Evolutionary conservation across 108 stramenopile species (phyloP).

Genomic region (Mediolabrus comicus): DNA sequence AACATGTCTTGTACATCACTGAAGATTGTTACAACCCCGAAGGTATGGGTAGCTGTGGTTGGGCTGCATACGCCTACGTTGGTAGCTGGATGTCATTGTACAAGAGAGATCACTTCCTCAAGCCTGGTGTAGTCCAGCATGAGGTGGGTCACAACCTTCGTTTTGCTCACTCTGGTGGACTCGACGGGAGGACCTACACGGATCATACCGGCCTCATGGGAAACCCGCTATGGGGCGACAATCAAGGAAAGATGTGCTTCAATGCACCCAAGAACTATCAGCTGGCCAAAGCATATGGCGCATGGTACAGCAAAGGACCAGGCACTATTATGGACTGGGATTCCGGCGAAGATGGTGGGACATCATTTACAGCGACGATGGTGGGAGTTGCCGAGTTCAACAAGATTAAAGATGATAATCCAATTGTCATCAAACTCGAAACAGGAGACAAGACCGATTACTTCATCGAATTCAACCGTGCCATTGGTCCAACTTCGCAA

Average conservation of each 20-base stretch:
- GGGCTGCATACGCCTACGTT: constrained; percentile 26
- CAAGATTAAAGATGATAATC: background rate
- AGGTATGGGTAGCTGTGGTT: background rate
- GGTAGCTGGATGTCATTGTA: constrained; percentile 33
- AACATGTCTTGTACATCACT: constrained; percentile 34
- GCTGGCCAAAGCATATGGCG: background rate
- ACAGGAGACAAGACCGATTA: constrained; percentile 10
- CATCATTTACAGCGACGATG: background rate
- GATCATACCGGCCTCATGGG: constrained; percentile 10
- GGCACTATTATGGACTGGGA: background rate
- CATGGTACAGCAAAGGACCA: constrained; percentile 1
- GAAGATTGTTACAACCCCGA: constrained; percentile 20
- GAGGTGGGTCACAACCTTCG: constrained; percentile 26
- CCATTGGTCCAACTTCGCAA: background rate
- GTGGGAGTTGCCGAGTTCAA: constrained; percentile 6
- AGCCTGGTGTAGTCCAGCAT: constrained; percentile 30
- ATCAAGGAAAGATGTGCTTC: constrained; percentile 1
- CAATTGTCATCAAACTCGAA: constrained; percentile 28
- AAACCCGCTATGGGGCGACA: constrained; percentile 5
- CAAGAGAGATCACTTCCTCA: constrained; percentile 24
- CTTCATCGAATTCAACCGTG: constrained; percentile 28
- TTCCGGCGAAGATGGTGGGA: background rate
- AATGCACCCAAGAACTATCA: constrained; percentile 8
- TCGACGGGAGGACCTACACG: constrained; percentile 27
- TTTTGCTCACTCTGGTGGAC: constrained; percentile 31